Evolutionary conservation across 2,329 filamentous ascomycete species (phyloP).

Genomic region (Xylaria polymorpha): DNA sequence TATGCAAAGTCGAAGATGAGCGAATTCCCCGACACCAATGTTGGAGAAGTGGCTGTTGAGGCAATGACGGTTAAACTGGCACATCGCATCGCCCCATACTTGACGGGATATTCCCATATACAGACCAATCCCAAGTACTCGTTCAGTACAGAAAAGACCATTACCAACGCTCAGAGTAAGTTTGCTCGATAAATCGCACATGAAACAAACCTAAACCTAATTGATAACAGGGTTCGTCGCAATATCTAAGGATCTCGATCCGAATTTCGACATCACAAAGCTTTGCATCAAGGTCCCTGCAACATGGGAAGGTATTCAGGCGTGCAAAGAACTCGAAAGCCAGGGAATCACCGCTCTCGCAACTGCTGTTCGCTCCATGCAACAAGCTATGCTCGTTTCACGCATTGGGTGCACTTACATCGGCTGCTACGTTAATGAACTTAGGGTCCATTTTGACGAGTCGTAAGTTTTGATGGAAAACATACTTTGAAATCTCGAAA

Average conservation of each 20-base stretch:
- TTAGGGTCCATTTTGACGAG: conserved; percentile 21
- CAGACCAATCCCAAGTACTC: conserved; percentile 27
- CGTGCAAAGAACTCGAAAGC: conserved; percentile 14
- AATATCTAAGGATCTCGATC: conserved; percentile 22
- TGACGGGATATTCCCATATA: conserved; percentile 19
- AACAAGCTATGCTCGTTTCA: conserved; percentile 10
- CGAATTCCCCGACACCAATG: neutral
- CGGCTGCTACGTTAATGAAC: conserved; percentile 19
- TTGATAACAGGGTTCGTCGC: conserved; percentile 2
- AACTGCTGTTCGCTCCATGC: conserved; percentile 16
- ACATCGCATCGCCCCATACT: conserved; percentile 21
- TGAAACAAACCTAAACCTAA: neutral
- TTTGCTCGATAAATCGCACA: too few species aligned
- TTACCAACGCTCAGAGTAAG: conserved; percentile 3
- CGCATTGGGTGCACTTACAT: conserved; percentile 14
- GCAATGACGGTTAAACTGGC: conserved; percentile 19
- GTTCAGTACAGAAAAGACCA: conserved; percentile 3
- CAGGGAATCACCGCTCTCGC: conserved; percentile 18
- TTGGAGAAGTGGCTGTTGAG: conserved; percentile 18
- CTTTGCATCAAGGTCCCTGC: conserved; percentile 25
- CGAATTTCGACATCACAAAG: conserved; percentile 10
- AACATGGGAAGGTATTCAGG: conserved; percentile 26
- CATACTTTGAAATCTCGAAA: neutral
- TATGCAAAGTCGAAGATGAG: conserved; percentile 15
- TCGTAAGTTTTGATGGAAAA: neutral